Evolutionary conservation across 495 filamentous ascomycete species (phyloP).

Genomic region (Trichoderma reesei): DNA sequence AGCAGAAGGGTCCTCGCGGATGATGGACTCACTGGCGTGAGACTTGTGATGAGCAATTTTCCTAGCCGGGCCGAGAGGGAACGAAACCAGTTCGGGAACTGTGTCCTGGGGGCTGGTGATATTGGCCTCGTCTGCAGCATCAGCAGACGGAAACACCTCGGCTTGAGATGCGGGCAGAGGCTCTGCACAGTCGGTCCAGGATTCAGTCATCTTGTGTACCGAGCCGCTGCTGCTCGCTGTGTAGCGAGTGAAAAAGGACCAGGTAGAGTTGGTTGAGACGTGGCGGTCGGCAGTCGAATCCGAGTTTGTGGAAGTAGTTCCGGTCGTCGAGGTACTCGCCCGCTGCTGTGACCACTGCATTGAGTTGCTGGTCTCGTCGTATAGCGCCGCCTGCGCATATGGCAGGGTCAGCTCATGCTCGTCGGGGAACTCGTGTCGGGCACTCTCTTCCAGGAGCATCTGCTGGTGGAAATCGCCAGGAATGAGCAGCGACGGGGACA

Average conservation of each 20-base stretch:
- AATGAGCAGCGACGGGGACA: slow-evolving; percentile 46
- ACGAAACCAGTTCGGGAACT: slow-evolving; percentile 2
- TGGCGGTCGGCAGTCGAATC: slow-evolving; percentile 31
- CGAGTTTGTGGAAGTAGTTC: slow-evolving; percentile 14
- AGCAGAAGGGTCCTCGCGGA: slow-evolving; percentile 13
- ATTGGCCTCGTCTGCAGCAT: background rate
- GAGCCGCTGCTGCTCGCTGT: slow-evolving; percentile 27
- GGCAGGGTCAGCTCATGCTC: slow-evolving; percentile 25
- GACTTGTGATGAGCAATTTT: slow-evolving; percentile 1
- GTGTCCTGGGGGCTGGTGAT: background rate
- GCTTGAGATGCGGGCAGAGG: background rate
- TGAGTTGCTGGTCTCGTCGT: background rate
- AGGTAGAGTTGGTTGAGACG: slow-evolving; percentile 32
- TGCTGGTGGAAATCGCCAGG: slow-evolving; percentile 40
- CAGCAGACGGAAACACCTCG: background rate
- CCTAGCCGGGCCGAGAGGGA: slow-evolving; percentile 1
- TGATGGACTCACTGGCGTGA: slow-evolving; percentile 16
- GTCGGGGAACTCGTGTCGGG: slow-evolving; percentile 21
- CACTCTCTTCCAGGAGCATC: slow-evolving; percentile 32
- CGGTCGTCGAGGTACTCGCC: slow-evolving; percentile 8
- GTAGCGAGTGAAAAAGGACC: slow-evolving; percentile 33
- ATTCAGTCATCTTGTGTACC: slow-evolving; percentile 6
- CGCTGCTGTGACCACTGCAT: slow-evolving; percentile 8
- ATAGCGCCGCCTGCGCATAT: slow-evolving; percentile 18
- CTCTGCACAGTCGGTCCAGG: slow-evolving; percentile 1